phyloP scores from a whole-genome alignment of 352 stramenopile genomes.

The Globisporangium carolinianum region DNA sequence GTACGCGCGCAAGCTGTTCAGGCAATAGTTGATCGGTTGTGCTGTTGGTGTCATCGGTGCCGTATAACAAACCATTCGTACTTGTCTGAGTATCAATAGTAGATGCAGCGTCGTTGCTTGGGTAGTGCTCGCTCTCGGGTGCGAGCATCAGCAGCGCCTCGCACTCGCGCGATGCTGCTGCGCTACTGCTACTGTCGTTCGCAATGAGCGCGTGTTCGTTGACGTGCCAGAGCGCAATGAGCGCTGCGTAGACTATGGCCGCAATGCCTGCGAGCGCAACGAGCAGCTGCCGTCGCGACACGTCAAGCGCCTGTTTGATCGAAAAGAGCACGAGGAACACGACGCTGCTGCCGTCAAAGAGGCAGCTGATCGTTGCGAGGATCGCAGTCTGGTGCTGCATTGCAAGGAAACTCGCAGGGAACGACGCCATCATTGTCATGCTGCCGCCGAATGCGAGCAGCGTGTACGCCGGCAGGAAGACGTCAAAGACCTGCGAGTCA shows the following conservation, averaged over 20 bases:
- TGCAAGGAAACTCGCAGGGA: constrained; percentile 65
- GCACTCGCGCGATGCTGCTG: constrained; percentile 12
- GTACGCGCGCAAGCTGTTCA: neutral
- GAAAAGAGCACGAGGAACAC: constrained; percentile 67
- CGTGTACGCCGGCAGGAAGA: constrained; percentile 68
- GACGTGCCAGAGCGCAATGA: constrained; percentile 70
- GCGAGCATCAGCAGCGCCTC: constrained; percentile 6
- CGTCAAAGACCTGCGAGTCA: constrained; percentile 67
- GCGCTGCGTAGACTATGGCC: constrained; percentile 36
- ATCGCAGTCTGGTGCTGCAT: constrained; percentile 71
- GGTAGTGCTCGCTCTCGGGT: constrained; percentile 16
- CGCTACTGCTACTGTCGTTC: constrained; percentile 7
- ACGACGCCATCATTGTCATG: constrained; percentile 81
- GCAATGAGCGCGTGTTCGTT: constrained; percentile 51
- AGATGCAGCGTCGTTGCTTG: constrained; percentile 9
- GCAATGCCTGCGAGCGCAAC: constrained; percentile 38
- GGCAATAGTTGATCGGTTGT: too few species aligned
- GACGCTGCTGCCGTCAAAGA: constrained; percentile 71
- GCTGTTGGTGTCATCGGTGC: neutral
- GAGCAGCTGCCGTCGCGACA: constrained; percentile 42
- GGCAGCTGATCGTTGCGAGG: constrained; percentile 68
- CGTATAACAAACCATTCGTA: neutral
- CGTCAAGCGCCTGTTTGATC: constrained; percentile 37
- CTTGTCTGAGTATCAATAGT: neutral
- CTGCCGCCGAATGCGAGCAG: constrained; percentile 62